These are phyloP conservation scores for Schizochytrium sp. DNA, from an alignment of 108 stramenopile genomes.

Conservation along the genomic window DNA sequence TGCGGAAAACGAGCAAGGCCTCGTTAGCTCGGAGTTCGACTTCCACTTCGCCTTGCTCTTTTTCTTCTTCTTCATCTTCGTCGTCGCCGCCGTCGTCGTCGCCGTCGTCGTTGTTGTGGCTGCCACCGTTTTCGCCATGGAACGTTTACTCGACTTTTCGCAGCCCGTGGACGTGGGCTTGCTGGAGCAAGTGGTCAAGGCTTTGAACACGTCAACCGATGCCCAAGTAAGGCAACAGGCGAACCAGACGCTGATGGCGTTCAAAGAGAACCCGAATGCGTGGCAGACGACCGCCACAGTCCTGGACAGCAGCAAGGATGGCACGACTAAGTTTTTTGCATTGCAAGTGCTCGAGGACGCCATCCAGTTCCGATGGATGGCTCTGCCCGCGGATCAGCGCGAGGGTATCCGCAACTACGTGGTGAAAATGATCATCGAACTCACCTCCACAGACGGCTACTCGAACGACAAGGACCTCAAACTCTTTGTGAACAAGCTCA, in stretches of 20 bases:
- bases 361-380: constrained; percentile 49
- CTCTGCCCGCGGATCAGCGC: constrained; percentile 60
- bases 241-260: neutral
- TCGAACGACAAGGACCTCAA: neutral
- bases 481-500: constrained; percentile 63
- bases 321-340: constrained; percentile 40
- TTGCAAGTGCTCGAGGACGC: constrained; percentile 41
- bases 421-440: constrained; percentile 82
- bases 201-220: constrained; percentile 39
- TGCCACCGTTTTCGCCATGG: constrained; percentile 19
- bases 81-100: too few relatives aligned
- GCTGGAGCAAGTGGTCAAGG: constrained; percentile 45
- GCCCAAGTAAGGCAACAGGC: constrained; percentile 30
- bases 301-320: constrained; percentile 25
- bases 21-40: too few relatives aligned
- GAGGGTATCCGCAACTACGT: constrained; percentile 95
- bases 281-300: neutral
- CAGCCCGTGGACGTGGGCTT: constrained; percentile 50
- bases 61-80: too few relatives aligned
- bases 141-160: constrained; percentile 44
- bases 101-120: too few relatives aligned
- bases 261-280: neutral
- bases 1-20: too few relatives aligned
- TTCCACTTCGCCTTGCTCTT: too few relatives aligned
- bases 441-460: constrained; percentile 26